Base-by-base conservation (phyloP, 129 eudicot genomes). In the Pseudognaphalium luteoalbum region DNA sequence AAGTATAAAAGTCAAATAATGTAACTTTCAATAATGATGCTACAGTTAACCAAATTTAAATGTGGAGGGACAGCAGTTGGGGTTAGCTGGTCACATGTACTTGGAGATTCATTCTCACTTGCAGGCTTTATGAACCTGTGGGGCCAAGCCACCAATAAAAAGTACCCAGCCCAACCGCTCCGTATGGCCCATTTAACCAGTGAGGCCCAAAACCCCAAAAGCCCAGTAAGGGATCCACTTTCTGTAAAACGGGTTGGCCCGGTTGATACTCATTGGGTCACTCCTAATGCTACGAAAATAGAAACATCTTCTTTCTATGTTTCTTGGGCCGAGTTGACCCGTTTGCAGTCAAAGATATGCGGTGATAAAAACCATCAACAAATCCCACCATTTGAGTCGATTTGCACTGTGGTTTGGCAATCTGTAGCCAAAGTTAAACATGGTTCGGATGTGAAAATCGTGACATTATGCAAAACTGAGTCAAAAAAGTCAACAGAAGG, bases 31-130 rank as follows among this genome's bases (percentile, higher is more conserved):
- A 17, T 63, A 50, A 54, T 29, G 35, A 75, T 20, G 20, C 35
- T 85, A 42, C 88, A 92, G 98, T 28, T 85, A 63, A 92, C 98
- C 2, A 85, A 72, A 47, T 87, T 92, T 69, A 85, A 76, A 78
- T 89, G 98, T 69, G 98, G 96, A 57, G 98, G 93, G 32, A 58
- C 77, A 5, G 66, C 98, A 2, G 59, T 92, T 65, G 96, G 98
- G 32, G 35, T 92, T 19, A 90, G 94, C 17, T 87, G 91, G 93
- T 86, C 98, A 51, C 98, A 92, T 78, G 85, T 89, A 8, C 87
- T 92, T 5, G 98, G 98, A n/a, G 98, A 92, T 81, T 85, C 74
- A 29, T 88, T 86, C 63, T 86, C 88, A 3, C 86, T 81, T 28
- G 76, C 88, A 7, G 59, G 76, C 0, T 92, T 68, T 66, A 80